Conservation (phyloP, 805 yeast species). For the Priceomyces haplophilus region DNA sequence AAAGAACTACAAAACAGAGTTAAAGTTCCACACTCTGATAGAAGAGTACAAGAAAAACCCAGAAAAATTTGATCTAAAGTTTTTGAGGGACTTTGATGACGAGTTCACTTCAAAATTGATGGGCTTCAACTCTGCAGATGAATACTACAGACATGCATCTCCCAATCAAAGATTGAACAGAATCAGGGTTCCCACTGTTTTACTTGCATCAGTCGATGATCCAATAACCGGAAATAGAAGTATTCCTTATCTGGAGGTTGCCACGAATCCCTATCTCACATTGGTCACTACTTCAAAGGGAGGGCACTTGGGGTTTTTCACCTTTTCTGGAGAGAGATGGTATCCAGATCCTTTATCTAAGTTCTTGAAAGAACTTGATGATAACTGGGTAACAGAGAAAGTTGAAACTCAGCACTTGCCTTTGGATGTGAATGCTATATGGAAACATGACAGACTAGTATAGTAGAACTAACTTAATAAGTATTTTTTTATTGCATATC, state of each 20-base stretch:
- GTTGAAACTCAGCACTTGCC: constrained; percentile 22
- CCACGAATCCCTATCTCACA: constrained; percentile 55
- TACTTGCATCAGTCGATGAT: constrained; percentile 64
- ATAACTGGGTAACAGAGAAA: constrained; percentile 22
- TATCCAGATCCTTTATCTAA: constrained; percentile 35
- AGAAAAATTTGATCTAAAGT: constrained; percentile 27
- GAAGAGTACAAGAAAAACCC: constrained; percentile 30
- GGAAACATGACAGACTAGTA: constrained; percentile 32
- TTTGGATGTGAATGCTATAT: constrained; percentile 23
- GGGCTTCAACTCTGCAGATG: constrained; percentile 60
- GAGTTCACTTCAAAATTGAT: constrained; percentile 57
- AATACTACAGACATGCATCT: constrained; percentile 64
- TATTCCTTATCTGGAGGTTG: constrained; percentile 50
- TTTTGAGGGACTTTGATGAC: constrained; percentile 58
- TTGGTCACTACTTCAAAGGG: constrained; percentile 62
- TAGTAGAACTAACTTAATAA: too few relatives aligned
- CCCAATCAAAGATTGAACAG: constrained; percentile 55
- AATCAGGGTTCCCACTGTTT: constrained; percentile 59
- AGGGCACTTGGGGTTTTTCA: constrained; percentile 64
- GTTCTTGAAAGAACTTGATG: constrained; percentile 31
- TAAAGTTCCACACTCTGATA: constrained; percentile 21
- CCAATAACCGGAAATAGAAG: constrained; percentile 57
- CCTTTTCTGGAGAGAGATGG: constrained; percentile 32
- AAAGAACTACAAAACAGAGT: constrained; percentile 27
- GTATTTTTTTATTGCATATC: too few relatives aligned